Evolutionary conservation across 2,329 filamentous ascomycete genomes (phyloP).

Genomic region (Camptophora hylomeconis): DNA sequence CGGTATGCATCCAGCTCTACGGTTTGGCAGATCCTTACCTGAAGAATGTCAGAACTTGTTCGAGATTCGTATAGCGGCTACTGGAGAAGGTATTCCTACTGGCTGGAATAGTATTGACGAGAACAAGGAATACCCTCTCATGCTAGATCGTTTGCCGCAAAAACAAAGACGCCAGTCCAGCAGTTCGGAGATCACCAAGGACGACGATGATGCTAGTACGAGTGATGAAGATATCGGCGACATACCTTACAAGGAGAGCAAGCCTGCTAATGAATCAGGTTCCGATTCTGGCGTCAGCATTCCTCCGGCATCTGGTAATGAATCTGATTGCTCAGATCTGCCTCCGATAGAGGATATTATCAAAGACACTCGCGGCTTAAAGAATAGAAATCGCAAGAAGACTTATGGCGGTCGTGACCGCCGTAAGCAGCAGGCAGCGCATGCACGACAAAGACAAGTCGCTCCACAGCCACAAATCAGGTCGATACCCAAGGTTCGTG

Average conservation of each 20-base stretch:
- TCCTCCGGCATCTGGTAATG: slow-evolving; percentile 16
- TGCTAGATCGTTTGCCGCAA: slow-evolving; percentile 12
- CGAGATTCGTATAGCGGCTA: slow-evolving; percentile 54
- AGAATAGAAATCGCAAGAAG: slow-evolving; percentile 25
- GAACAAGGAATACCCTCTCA: slow-evolving; percentile 10
- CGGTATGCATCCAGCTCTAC: slow-evolving; percentile 21
- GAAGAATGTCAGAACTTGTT: slow-evolving; percentile 59
- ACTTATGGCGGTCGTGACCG: too few species aligned
- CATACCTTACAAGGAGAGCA: slow-evolving; percentile 9
- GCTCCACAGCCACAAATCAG: slow-evolving; percentile 10
- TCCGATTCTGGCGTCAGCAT: slow-evolving; percentile 11
- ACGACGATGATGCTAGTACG: slow-evolving; percentile 18
- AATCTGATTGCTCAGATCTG: slow-evolving; percentile 21
- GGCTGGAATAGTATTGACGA: slow-evolving; percentile 48
- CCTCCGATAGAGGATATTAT: slow-evolving; percentile 13
- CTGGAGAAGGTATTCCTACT: slow-evolving; percentile 50
- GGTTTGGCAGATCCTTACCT: slow-evolving; percentile 45
- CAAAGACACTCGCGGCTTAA: slow-evolving; percentile 9
- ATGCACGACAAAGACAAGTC: slow-evolving; percentile 9
- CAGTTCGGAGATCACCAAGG: slow-evolving; percentile 5
- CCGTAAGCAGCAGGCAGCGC: too few species aligned
- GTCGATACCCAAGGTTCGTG: slow-evolving; percentile 25
- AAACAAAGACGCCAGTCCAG: slow-evolving; percentile 7
- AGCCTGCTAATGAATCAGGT: slow-evolving; percentile 9
- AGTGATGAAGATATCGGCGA: slow-evolving; percentile 23